A percentile compares a stretch with the other conserved stretches of the same genome.
Conservation (phyloP, 306 rosid genomes). For the Begonia fuchsioides region DNA sequence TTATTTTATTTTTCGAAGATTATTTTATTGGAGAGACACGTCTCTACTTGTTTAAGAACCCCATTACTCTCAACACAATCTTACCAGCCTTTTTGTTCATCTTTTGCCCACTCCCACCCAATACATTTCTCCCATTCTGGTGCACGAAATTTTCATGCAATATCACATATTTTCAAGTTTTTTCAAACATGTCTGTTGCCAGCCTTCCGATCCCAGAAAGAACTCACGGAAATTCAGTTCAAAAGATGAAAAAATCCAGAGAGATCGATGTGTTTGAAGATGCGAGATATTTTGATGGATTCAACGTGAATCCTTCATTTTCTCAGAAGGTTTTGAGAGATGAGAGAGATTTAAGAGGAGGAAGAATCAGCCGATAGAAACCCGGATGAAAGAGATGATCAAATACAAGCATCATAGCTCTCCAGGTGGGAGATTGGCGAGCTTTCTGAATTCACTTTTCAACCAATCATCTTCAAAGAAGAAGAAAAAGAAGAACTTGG, state of each 20-base stretch:
- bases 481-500: constrained; percentile 36
- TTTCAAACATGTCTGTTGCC: no score
- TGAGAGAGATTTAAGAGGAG: constrained; percentile 48
- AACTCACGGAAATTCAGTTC: no score
- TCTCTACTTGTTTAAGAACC: no score
- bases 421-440: constrained; percentile 87
- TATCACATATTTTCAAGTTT: no score
- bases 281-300: constrained; percentile 75
- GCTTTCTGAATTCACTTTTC: constrained; percentile 86
- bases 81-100: no score
- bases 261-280: constrained; percentile 95
- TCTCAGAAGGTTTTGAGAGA: constrained; percentile 41
- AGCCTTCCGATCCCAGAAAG: no score
- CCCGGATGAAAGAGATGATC: constrained; percentile 37
- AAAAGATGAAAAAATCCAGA: constrained; percentile 33
- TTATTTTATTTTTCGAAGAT: no score
- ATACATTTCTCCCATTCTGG: no score
- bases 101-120: no score
- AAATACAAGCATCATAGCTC: constrained; percentile 85
- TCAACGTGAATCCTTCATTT: constrained; percentile 40
- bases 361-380: constrained; percentile 48
- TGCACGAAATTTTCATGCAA: no score
- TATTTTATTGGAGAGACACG: no score
- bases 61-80: no score
- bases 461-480: constrained; percentile 76